Base-by-base conservation (phyloP, 2,329 filamentous ascomycete species). In the Penicillium griseofulvum region DNA sequence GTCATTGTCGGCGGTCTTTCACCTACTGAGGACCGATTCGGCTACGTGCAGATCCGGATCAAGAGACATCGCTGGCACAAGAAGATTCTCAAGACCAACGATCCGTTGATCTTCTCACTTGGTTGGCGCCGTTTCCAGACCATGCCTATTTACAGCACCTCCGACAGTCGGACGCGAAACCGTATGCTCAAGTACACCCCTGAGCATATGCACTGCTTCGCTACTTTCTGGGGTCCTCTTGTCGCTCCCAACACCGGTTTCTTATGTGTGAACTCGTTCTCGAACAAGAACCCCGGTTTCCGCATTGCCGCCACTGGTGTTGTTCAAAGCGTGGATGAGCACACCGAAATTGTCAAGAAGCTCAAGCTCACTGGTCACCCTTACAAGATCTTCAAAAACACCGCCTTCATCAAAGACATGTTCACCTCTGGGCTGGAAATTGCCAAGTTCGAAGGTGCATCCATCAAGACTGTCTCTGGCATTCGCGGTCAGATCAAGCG, bases 341-440 rank as follows among this genome's bases (percentile, higher is more conserved):
- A 88, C 38, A 92, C 90, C 3, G 94, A 99, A 72, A 97, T 99
- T 62, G 94, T 99, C 74, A 99, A 99, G 83, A 99, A 99, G 81
- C 87, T 99, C 70, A 99, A 99, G 76, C 84, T 99, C 46, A 97
- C 91, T 0, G 94, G 94, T 57, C 82, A 85, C 45, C 92, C 94
- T 1, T 95, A 94, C 83, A 97, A 97, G 78, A 95, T 97, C 75
- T 97, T 95, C 85, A 96, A 96, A 77, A 99, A 99, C 79, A 99
- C 94, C 0, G 92, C 94, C 37, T 99, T 99, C 72, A 91, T 99
- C 78, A 95, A 94, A 74, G 91, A 96, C 77, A 99, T 99, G 94
- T 99, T 99, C 81, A 91, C 85, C 70, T 87, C 88, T 0, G 83
- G 91, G 0, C 86, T 99, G 39, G 94, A 99, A 72, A 94, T 99